These are phyloP conservation scores for Penicillium sp. DNA, from an alignment of 2,329 filamentous ascomycete genomes.

Conservation along the genomic window DNA sequence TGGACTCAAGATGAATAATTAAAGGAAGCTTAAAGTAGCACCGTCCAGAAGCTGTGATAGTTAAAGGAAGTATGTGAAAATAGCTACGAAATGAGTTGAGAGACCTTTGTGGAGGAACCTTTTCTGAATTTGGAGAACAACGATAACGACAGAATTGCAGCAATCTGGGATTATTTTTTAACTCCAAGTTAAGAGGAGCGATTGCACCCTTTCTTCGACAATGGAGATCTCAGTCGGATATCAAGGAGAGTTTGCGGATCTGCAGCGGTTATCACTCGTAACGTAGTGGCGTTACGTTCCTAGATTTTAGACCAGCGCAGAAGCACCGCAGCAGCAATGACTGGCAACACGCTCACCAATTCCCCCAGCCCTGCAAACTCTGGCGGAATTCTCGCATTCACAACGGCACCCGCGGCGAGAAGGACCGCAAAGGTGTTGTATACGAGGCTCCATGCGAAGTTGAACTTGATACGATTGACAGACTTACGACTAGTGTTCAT, in stretches of 20 bases:
- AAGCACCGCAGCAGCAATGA: conserved; percentile 62
- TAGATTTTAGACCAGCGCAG: conserved; percentile 33
- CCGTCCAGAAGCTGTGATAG: no score
- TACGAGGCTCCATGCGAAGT: conserved; percentile 71
- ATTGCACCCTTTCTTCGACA: conserved; percentile 7
- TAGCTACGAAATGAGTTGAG: no score
- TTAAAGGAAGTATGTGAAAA: no score
- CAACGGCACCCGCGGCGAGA: conserved; percentile 69
- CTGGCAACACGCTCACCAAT: conserved; percentile 73
- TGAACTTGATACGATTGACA: conserved; percentile 62
- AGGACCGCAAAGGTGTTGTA: conserved; percentile 74
- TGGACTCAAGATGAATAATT: no score
- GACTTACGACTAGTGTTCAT: conserved; percentile 58
- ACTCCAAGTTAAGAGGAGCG: not conserved
- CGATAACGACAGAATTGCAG: conserved; percentile 8
- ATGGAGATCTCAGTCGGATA: conserved; percentile 3
- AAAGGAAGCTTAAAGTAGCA: no score
- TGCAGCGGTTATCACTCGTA: conserved; percentile 1
- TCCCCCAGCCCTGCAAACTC: conserved; percentile 72
- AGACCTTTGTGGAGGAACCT: no score
- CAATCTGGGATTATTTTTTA: conserved; percentile 1
- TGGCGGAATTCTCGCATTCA: conserved; percentile 62
- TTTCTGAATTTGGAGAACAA: no score
- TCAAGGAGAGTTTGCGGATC: not conserved
- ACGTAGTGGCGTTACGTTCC: conserved; percentile 2